Evolutionary conservation across 2,329 filamentous ascomycete species (phyloP).

Genomic region (Xylariomycetidae sp.): DNA sequence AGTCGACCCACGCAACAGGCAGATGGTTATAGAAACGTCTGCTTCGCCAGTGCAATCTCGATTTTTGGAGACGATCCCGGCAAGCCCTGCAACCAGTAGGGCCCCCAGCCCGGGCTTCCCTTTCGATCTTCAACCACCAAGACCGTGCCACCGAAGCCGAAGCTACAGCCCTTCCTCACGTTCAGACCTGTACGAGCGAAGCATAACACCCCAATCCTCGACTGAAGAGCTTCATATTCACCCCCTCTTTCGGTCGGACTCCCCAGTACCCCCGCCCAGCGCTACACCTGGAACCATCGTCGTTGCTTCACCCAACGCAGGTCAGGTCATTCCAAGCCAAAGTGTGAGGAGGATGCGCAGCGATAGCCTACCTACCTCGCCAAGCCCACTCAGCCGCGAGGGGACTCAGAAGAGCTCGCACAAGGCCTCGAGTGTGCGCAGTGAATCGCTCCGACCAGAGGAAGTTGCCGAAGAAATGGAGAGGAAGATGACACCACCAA

Average conservation of each 20-base stretch:
- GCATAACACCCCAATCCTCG: slow-evolving; percentile 29
- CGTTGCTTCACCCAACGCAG: slow-evolving; percentile 62
- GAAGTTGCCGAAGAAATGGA: slow-evolving; percentile 25
- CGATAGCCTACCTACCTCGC: slow-evolving; percentile 43
- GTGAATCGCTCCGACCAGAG: slow-evolving; percentile 15
- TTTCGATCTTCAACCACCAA: slow-evolving; percentile 49
- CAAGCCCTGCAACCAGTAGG: slow-evolving; percentile 57
- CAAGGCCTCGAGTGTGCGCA: slow-evolving; percentile 20
- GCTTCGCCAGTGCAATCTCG: slow-evolving; percentile 38
- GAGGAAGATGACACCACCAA: slow-evolving; percentile 51
- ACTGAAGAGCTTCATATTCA: slow-evolving; percentile 65
- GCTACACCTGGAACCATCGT: slow-evolving; percentile 66
- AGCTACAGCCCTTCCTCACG: slow-evolving; percentile 44
- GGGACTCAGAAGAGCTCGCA: slow-evolving; percentile 39
- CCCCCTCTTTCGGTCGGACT: slow-evolving; percentile 70
- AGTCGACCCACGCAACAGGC: slow-evolving; percentile 56
- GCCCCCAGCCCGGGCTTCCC: slow-evolving; percentile 58
- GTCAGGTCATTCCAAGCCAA: slow-evolving; percentile 54
- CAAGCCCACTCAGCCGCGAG: slow-evolving; percentile 44
- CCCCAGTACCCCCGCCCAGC: slow-evolving; percentile 58
- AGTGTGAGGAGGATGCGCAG: slow-evolving; percentile 50
- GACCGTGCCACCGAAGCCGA: slow-evolving; percentile 38
- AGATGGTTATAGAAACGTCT: slow-evolving; percentile 48
- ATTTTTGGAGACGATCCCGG: slow-evolving; percentile 66
- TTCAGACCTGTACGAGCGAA: slow-evolving; percentile 29